These are phyloP conservation scores for Botrytis galanthina DNA, from an alignment of 2,329 filamentous ascomycete genomes.

Conservation along the genomic window DNA sequence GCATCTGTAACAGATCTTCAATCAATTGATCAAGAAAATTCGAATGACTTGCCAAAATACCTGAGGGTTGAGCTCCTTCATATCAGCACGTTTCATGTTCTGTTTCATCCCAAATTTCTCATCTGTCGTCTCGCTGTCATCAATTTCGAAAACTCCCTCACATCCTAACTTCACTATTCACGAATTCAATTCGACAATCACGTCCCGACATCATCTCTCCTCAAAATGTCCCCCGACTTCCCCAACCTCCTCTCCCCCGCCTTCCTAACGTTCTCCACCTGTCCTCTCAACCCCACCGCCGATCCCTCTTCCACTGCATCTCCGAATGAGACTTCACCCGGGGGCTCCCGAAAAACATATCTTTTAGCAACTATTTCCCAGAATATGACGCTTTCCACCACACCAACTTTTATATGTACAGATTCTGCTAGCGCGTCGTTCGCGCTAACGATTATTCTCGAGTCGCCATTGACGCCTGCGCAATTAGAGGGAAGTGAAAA, in stretches of 20 bases:
- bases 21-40: not conserved
- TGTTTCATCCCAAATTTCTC: not conserved
- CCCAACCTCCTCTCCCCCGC: conserved; percentile 26
- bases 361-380: conserved; percentile 33
- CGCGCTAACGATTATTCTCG: conserved; percentile 29
- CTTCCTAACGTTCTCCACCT: conserved; percentile 30
- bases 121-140: not conserved
- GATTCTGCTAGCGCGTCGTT: conserved; percentile 28
- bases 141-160: not conserved
- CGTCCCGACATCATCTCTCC: not conserved
- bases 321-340: conserved; percentile 3
- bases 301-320: conserved; percentile 1
- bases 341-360: conserved; percentile 20
- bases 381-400: conserved; percentile 35
- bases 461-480: conserved; percentile 20
- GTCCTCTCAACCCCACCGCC: conserved; percentile 23
- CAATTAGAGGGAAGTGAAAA: conserved; percentile 19
- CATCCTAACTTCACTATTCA: too few species aligned
- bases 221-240: conserved; percentile 19
- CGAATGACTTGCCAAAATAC: not conserved
- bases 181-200: not conserved
- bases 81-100: not conserved
- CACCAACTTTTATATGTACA: conserved; percentile 35
- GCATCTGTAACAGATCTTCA: not conserved
- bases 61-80: not conserved